A percentile compares a stretch with the other conserved stretches of the same genome.
These are phyloP conservation scores for Naganishia albida DNA, from an alignment of 1,284 basidiomycete species.

Conservation along the genomic window DNA sequence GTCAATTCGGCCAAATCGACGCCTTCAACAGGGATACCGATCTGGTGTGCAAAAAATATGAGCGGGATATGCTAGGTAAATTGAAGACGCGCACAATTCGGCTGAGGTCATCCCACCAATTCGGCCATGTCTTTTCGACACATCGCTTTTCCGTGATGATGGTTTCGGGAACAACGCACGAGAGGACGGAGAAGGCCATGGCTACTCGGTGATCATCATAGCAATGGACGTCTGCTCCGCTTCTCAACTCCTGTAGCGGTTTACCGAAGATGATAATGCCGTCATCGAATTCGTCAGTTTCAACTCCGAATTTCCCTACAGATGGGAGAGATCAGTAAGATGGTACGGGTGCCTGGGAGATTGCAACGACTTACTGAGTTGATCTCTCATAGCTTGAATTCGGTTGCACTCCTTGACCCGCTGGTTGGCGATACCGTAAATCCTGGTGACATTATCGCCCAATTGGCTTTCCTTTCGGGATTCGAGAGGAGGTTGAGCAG, in stretches of 20 bases:
- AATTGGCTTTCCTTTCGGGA: conserved; percentile 48
- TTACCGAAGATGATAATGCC: conserved; percentile 88
- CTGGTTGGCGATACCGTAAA: conserved; percentile 96
- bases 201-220: conserved; percentile 99
- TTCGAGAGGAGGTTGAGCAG: conserved; percentile 59
- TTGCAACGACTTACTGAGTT: conserved; percentile 69
- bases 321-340: conserved; percentile 25
- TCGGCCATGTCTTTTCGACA: conserved; percentile 99
- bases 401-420: conserved; percentile 98
- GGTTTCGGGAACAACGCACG: conserved; percentile 70
- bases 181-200: conserved; percentile 94
- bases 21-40: conserved; percentile 85
- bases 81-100: conserved; percentile 67
- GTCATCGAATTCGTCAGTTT: conserved; percentile 88
- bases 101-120: conserved; percentile 98
- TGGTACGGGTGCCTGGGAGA: neutral
- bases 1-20: conserved; percentile 64
- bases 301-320: conserved; percentile 88
- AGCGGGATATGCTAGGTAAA: neutral
- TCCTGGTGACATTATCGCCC: conserved; percentile 65
- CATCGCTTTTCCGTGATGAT: conserved; percentile 94
- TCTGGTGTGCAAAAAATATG: conserved; percentile 57
- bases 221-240: conserved; percentile 79
- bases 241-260: conserved; percentile 64
- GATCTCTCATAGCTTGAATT: conserved; percentile 93